A percentile compares a stretch with the other conserved stretches of the same genome.
phyloP scores from a whole-genome alignment of 2,329 filamentous ascomycete species.

The Geoglossum cookeanum region DNA sequence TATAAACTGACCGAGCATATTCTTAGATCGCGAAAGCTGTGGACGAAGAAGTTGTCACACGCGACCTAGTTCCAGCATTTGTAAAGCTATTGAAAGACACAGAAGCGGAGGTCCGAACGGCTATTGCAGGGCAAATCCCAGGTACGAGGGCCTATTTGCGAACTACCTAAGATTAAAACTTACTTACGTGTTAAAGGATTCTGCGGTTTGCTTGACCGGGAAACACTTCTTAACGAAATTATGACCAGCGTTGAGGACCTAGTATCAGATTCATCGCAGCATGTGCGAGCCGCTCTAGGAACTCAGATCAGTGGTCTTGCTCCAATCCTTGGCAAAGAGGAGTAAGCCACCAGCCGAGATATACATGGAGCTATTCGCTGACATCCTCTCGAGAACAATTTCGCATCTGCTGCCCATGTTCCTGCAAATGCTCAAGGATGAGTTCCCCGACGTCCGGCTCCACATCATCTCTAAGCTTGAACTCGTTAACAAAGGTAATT shows the following conservation, averaged over 20 bases:
- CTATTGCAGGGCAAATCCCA: constrained; percentile 92
- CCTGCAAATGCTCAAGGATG: constrained; percentile 97
- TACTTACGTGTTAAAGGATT: constrained; percentile 41
- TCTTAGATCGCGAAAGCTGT: constrained; percentile 87
- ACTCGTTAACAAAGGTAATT: constrained; percentile 78
- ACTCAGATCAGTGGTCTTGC: constrained; percentile 95
- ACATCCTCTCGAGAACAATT: constrained; percentile 47
- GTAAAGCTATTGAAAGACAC: constrained; percentile 96
- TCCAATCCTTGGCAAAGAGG: constrained; percentile 92
- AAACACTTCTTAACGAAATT: constrained; percentile 80
- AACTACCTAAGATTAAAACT: not conserved
- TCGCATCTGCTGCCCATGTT: constrained; percentile 97
- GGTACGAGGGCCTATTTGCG: constrained; percentile 25
- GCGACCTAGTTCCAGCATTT: constrained; percentile 89
- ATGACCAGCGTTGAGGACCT: constrained; percentile 94
- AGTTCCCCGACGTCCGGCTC: constrained; percentile 91
- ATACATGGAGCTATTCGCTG: constrained; percentile 7
- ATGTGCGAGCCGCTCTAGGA: constrained; percentile 85
- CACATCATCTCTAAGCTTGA: constrained; percentile 99
- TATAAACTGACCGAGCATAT: constrained; percentile 5
- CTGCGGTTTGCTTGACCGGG: constrained; percentile 72
- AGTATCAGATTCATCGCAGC: constrained; percentile 88
- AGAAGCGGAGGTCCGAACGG: constrained; percentile 91
- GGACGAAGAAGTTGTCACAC: constrained; percentile 83
- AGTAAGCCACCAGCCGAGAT: constrained; percentile 38